Conservation (phyloP, 306 rosid species). For the Vachellia pachyceras region DNA sequence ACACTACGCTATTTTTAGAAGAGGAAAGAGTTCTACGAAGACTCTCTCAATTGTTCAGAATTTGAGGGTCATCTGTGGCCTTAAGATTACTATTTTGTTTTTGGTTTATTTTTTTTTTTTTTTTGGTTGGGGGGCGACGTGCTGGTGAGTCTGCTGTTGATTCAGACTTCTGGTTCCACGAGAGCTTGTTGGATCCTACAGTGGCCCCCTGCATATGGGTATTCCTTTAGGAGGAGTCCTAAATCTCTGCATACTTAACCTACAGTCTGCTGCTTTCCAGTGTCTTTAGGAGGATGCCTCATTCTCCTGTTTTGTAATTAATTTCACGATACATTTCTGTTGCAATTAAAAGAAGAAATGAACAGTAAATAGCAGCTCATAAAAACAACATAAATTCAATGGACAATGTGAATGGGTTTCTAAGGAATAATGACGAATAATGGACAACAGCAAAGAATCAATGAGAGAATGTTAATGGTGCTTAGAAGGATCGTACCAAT, state of each 20-base stretch:
- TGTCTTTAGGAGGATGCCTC: not conserved
- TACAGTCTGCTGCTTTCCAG: not conserved
- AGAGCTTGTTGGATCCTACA: too few species aligned
- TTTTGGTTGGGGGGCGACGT: too few species aligned
- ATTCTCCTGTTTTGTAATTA: not conserved
- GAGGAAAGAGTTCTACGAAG: too few species aligned
- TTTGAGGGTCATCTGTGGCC: too few species aligned
- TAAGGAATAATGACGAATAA: not conserved
- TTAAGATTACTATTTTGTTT: too few species aligned
- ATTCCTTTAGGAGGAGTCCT: not conserved
- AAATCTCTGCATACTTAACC: not conserved
- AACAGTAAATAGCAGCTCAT: not conserved
- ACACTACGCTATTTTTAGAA: not conserved
- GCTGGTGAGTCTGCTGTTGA: too few species aligned
- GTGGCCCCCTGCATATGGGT: not conserved
- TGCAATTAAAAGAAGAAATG: not conserved
- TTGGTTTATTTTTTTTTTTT: too few species aligned
- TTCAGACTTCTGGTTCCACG: too few species aligned
- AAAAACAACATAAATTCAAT: not conserved
- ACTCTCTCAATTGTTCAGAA: too few species aligned
- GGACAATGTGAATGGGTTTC: conserved; percentile 24
- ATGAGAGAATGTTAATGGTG: not conserved
- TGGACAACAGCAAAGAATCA: not conserved
- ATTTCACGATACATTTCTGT: not conserved
- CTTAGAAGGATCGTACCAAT: conserved; percentile 55